phyloP scores from a whole-genome alignment of 2,329 filamentous ascomycete genomes.

The Arthrobotrys iridis region DNA sequence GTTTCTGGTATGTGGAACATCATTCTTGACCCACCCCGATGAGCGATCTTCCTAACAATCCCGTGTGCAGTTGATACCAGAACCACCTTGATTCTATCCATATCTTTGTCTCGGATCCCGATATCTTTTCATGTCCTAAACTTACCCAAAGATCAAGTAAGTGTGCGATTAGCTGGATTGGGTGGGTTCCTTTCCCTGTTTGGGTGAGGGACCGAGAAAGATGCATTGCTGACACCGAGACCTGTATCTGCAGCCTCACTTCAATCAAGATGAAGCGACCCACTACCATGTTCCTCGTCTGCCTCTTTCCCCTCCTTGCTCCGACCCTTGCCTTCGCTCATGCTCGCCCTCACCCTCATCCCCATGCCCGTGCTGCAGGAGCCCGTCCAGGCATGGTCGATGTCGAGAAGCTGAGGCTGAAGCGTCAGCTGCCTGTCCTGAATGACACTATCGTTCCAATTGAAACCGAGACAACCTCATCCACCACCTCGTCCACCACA shows the following conservation, averaged over 20 bases:
- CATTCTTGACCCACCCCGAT: neutral
- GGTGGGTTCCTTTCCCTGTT: neutral
- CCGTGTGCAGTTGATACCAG: conserved; percentile 30
- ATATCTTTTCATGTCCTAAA: conserved; percentile 52
- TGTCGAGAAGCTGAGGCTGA: conserved; percentile 34
- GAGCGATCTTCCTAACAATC: neutral
- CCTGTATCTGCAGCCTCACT: conserved; percentile 7
- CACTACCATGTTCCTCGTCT: conserved; percentile 42
- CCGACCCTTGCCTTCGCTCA: conserved; percentile 45
- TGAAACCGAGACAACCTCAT: conserved; percentile 12
- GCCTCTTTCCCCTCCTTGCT: conserved; percentile 45
- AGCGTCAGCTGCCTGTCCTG: conserved; percentile 23
- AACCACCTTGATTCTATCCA: conserved; percentile 10
- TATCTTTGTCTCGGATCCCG: neutral
- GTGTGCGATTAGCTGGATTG: neutral
- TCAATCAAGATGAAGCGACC: conserved; percentile 48
- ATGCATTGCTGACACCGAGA: conserved; percentile 10
- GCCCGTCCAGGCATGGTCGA: conserved; percentile 2
- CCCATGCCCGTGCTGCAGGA: conserved; percentile 19
- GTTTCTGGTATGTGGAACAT: conserved; percentile 27
- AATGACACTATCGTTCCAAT: conserved; percentile 24
- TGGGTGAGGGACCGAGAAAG: neutral
- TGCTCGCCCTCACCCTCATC: conserved; percentile 43
- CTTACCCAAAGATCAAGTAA: neutral
- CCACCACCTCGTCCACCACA: conserved; percentile 38